These are phyloP conservation scores for Trypanosoma lewisi DNA, from an alignment of 208 protist genomes.

Conservation along the genomic window DNA sequence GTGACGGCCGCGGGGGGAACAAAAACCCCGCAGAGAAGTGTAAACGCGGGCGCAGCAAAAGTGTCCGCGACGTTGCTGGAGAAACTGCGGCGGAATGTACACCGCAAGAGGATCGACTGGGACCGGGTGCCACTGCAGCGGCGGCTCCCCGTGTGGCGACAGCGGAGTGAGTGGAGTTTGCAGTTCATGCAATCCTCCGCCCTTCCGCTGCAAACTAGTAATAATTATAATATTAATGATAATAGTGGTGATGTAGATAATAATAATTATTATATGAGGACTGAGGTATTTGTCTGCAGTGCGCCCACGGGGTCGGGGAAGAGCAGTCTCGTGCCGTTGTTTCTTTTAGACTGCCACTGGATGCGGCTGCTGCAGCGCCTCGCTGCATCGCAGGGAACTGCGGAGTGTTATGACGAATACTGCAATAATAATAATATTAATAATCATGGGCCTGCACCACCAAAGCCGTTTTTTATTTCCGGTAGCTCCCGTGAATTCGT, in stretches of 20 bases:
- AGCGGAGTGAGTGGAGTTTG: conserved; percentile 5
- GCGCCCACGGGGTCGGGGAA: conserved; percentile 75
- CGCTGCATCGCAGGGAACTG: conserved; percentile 1
- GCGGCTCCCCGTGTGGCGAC: conserved; percentile 14
- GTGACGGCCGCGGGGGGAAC: no score
- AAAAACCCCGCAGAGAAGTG: no score
- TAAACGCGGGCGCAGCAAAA: neutral
- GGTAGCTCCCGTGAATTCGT: conserved; percentile 36
- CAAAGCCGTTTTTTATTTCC: conserved; percentile 25
- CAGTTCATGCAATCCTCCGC: conserved; percentile 18
- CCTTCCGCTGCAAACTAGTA: neutral
- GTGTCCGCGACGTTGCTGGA: conserved; percentile 17
- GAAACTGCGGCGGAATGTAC: conserved; percentile 19
- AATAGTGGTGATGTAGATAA: neutral
- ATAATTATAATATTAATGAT: neutral
- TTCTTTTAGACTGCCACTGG: conserved; percentile 74
- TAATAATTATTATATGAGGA: neutral
- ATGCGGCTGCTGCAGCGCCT: conserved; percentile 28
- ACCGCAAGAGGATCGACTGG: conserved; percentile 16
- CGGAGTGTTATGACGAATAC: neutral
- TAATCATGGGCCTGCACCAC: conserved; percentile 23
- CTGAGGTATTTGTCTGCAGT: conserved; percentile 43
- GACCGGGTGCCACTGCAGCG: neutral
- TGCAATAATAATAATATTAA: no score
- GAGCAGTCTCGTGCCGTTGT: conserved; percentile 65